Conservation (phyloP, 2,329 filamentous ascomycete genomes). For the Leptographium flavum region DNA sequence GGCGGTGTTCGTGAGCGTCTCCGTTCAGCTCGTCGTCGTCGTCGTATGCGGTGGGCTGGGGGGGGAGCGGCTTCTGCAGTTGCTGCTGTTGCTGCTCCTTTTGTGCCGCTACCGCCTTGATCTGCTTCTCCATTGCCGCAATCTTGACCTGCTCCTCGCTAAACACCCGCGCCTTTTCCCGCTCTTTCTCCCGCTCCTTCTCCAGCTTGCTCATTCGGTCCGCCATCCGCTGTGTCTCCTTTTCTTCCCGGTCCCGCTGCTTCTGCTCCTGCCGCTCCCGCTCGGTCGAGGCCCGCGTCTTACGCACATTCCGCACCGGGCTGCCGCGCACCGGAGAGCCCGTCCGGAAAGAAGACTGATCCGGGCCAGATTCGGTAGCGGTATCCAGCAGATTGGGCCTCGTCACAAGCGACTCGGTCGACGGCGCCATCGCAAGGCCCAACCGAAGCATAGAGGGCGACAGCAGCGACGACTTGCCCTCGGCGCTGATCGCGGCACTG, state of each 20-base stretch:
- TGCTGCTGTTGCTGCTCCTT: constrained; percentile 31
- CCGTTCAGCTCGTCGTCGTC: constrained; percentile 9
- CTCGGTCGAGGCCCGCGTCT: constrained; percentile 44
- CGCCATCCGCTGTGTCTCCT: constrained; percentile 45
- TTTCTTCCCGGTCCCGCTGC: constrained; percentile 43
- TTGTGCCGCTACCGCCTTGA: constrained; percentile 27
- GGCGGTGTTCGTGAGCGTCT: background rate
- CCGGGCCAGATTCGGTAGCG: constrained; percentile 21
- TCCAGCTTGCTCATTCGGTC: constrained; percentile 50
- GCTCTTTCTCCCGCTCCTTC: constrained; percentile 56
- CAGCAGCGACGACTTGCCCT: constrained; percentile 42
- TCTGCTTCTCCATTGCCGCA: constrained; percentile 28
- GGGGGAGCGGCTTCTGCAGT: background rate
- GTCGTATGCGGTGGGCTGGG: constrained; percentile 7
- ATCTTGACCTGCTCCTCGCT: constrained; percentile 43
- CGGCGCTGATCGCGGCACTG: constrained; percentile 49
- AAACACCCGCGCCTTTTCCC: constrained; percentile 49
- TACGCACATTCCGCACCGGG: constrained; percentile 21
- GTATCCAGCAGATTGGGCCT: constrained; percentile 13
- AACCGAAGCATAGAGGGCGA: constrained; percentile 37
- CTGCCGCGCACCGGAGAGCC: background rate
- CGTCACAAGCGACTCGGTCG: constrained; percentile 31
- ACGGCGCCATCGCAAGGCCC: constrained; percentile 27
- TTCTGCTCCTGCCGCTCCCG: constrained; percentile 40
- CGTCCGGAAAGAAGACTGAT: constrained; percentile 17